Base-by-base conservation (phyloP, 768 basidiomycete genomes). In the Lenzites betulinus region DNA sequence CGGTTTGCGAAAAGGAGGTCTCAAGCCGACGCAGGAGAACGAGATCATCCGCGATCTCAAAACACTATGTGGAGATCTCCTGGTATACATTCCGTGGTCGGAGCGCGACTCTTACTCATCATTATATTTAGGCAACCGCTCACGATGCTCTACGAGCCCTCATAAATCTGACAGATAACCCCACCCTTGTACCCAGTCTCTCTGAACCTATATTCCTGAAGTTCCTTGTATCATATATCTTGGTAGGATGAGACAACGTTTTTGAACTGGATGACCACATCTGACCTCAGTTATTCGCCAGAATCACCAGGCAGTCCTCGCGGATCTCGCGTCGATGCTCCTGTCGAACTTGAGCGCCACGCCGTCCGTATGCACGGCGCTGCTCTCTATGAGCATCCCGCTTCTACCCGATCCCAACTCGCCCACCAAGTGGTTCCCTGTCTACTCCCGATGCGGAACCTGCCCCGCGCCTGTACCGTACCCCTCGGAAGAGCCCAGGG, bases 301-400 rank as follows among this genome's bases (percentile, higher is more conserved):
- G 95, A 90, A 94, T 74, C 89, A 92, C n/a, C 85, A 89, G 61
- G 87, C 95, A 11, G 86, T 89, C 58, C 88, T 98, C 26, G 93
- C 94, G 35, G 95, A 98, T 78, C 85, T 98, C 20, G 93, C 95
- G 3, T 83, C 93, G n/a, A 98, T 98, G 96, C 80, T 98, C 1
- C 81, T 98, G 11, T 96, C 95, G n/a, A 98, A 98, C 76, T 77
- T 97, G 35, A 91, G 93, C 9, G 82, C 90, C 5, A 87, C 91
- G 44, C 79, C 90, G 2, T 74, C 82, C 0, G 82, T 90, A 54
- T 89, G 91, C 64, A 76, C 82, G 11, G 72, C 80, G 8, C 72
- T 98, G 9, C 75, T 93, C 6, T 77, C 78, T 1, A 76, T 95
- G 44, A 83, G 83, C 59, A 81, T 97, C 48, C 75, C 85, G 2